These are phyloP conservation scores for Chimonanthus praecox DNA, from an alignment of 164 flowering plant species.

Conservation along the genomic window DNA sequence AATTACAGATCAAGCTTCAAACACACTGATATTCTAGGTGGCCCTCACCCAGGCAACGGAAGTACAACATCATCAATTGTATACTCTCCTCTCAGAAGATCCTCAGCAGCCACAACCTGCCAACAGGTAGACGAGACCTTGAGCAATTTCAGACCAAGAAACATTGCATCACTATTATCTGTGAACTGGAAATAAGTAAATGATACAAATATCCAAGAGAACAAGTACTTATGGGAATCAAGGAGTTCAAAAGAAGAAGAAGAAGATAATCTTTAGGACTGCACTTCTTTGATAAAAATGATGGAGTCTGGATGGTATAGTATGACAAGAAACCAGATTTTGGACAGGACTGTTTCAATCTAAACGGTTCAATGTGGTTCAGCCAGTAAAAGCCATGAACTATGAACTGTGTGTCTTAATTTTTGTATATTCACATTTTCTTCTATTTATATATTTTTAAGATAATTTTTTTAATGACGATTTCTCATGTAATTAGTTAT, in stretches of 20 bases:
- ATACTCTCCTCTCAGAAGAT: slow-evolving; percentile 49
- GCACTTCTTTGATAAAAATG: neutral
- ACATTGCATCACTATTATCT: neutral
- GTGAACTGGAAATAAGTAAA: neutral
- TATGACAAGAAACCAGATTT: too few species aligned
- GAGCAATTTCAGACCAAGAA: neutral
- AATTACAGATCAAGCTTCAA: neutral
- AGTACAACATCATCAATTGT: slow-evolving; percentile 74
- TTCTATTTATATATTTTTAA: too few species aligned
- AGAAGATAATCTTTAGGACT: neutral
- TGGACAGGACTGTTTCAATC: too few species aligned
- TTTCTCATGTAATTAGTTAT: too few species aligned
- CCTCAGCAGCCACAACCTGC: slow-evolving; percentile 64
- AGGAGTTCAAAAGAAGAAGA: neutral
- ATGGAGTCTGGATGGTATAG: neutral
- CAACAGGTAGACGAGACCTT: slow-evolving; percentile 6
- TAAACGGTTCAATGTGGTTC: too few species aligned
- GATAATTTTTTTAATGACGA: too few species aligned
- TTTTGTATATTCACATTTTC: too few species aligned
- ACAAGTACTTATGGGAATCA: neutral
- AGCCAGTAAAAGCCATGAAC: too few species aligned
- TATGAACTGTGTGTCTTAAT: too few species aligned
- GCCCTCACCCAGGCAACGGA: slow-evolving; percentile 85
- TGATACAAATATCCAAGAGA: neutral
- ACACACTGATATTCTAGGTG: neutral